Conservation (phyloP, 2,329 filamentous ascomycete genomes). For the Pseudocercospora pini-densiflorae region DNA sequence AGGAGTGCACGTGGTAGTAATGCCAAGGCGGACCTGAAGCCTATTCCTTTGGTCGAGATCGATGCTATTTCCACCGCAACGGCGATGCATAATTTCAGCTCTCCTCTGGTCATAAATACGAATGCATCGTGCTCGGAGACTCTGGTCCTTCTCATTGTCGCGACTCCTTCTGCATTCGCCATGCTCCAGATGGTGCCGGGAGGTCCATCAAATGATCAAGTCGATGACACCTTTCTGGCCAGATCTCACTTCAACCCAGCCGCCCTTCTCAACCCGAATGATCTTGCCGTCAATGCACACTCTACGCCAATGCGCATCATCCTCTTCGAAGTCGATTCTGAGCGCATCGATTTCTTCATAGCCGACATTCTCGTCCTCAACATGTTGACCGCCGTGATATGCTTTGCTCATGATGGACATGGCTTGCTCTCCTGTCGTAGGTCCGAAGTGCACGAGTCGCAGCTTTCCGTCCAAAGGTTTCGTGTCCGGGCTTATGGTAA, state of each 20-base stretch:
- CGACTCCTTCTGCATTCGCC: too few species aligned
- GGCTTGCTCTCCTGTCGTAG: conserved; percentile 65
- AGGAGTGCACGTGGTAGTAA: neutral
- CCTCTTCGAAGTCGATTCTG: conserved; percentile 68
- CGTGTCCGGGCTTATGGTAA: conserved; percentile 78
- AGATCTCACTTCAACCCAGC: conserved; percentile 70
- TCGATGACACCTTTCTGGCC: conserved; percentile 49
- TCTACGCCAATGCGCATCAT: conserved; percentile 76
- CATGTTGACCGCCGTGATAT: conserved; percentile 62
- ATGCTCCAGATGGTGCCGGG: too few species aligned
- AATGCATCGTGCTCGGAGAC: too few species aligned
- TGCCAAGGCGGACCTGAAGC: neutral
- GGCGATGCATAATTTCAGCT: neutral
- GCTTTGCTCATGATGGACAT: conserved; percentile 76
- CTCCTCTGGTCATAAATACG: neutral
- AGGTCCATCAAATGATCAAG: conserved; percentile 24
- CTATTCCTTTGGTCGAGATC: neutral
- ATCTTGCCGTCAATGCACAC: conserved; percentile 94
- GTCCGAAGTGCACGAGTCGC: conserved; percentile 75
- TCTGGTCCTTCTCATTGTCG: too few species aligned
- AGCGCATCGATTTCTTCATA: conserved; percentile 75
- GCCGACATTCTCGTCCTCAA: conserved; percentile 60
- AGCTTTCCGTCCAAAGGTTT: conserved; percentile 72
- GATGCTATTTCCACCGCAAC: neutral
- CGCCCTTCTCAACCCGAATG: conserved; percentile 70